A percentile compares a stretch with the other conserved stretches of the same genome.
Evolutionary conservation across 2,329 filamentous ascomycete genomes (phyloP).

Genomic region (Reticulascus tulasneorum): DNA sequence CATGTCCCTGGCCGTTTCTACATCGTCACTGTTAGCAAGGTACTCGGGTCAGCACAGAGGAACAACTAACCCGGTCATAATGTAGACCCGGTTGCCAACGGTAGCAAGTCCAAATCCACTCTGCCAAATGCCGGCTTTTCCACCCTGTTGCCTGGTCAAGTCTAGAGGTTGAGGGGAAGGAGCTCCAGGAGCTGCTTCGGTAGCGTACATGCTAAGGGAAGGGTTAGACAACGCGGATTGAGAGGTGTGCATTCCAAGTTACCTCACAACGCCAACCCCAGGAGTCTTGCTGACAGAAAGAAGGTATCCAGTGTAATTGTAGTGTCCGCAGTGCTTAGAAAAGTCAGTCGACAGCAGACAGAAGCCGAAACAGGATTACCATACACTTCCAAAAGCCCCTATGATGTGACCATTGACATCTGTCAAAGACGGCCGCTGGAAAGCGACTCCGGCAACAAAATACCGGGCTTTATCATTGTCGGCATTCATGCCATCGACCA

Average conservation of each 20-base stretch:
- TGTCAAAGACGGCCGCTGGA: conserved; percentile 37
- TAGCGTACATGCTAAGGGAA: conserved; percentile 21
- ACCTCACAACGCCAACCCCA: conserved; percentile 24
- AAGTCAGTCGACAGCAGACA: too few relatives aligned
- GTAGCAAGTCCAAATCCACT: conserved; percentile 29
- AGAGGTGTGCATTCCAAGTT: too few relatives aligned
- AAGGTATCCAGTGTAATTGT: conserved; percentile 36
- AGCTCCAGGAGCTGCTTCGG: conserved; percentile 29
- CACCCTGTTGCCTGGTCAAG: conserved; percentile 15
- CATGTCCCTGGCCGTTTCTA: conserved; percentile 28
- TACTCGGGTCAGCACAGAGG: conserved; percentile 18
- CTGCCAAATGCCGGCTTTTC: conserved; percentile 33
- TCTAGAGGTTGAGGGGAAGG: conserved; percentile 19
- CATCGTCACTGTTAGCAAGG: conserved; percentile 14
- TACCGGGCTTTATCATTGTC: conserved; percentile 40
- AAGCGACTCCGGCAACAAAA: conserved; percentile 40
- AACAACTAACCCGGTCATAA: conserved; percentile 15
- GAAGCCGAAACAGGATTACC: too few relatives aligned
- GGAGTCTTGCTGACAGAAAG: conserved; percentile 25
- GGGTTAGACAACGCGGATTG: too few relatives aligned
- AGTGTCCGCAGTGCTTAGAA: conserved; percentile 43
- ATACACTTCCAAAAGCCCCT: conserved; percentile 43
- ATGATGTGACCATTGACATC: conserved; percentile 33
- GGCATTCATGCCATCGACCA: conserved; percentile 38
- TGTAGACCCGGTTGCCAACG: conserved; percentile 23